phyloP scores from a whole-genome alignment of 768 basidiomycete genomes.

The Pleurotus djamor region DNA sequence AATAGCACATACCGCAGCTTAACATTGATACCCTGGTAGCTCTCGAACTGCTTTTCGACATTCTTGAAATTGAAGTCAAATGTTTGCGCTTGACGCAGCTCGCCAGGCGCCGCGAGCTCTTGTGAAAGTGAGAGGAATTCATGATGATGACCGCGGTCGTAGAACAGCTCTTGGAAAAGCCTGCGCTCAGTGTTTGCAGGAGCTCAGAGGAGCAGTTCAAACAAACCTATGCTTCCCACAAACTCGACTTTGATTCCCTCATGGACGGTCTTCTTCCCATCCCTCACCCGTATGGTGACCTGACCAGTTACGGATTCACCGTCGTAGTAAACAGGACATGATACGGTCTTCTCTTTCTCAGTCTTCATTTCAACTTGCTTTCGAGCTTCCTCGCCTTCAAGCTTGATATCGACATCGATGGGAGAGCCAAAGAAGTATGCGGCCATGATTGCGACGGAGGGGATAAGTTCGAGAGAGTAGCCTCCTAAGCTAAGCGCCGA shows the following conservation, averaged over 20 bases:
- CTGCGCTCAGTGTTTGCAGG: neutral
- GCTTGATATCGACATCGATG: slow-evolving; percentile 87
- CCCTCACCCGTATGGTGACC: slow-evolving; percentile 84
- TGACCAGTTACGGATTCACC: slow-evolving; percentile 90
- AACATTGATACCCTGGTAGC: slow-evolving; percentile 97
- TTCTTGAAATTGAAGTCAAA: slow-evolving; percentile 99
- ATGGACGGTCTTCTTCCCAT: slow-evolving; percentile 93
- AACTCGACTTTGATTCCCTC: slow-evolving; percentile 99
- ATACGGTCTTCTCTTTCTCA: slow-evolving; percentile 82
- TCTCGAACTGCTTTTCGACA: slow-evolving; percentile 98
- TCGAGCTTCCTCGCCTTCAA: slow-evolving; percentile 83
- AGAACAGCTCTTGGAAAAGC: slow-evolving; percentile 71
- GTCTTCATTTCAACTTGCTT: slow-evolving; percentile 89
- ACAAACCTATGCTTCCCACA: slow-evolving; percentile 88
- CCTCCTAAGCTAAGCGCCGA: neutral
- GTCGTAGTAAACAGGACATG: slow-evolving; percentile 94
- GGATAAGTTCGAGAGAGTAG: neutral
- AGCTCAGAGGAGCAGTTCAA: neutral
- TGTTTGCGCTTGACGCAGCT: slow-evolving; percentile 94
- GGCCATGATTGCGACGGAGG: slow-evolving; percentile 49
- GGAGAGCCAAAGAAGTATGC: slow-evolving; percentile 92
- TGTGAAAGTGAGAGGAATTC: slow-evolving; percentile 96
- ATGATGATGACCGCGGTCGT: slow-evolving; percentile 97
- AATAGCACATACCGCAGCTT: slow-evolving; percentile 73
- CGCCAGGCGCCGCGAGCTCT: slow-evolving; percentile 94